Conservation (phyloP, 192 early-diverging fungal species). For the Kickxella alabastrina region DNA sequence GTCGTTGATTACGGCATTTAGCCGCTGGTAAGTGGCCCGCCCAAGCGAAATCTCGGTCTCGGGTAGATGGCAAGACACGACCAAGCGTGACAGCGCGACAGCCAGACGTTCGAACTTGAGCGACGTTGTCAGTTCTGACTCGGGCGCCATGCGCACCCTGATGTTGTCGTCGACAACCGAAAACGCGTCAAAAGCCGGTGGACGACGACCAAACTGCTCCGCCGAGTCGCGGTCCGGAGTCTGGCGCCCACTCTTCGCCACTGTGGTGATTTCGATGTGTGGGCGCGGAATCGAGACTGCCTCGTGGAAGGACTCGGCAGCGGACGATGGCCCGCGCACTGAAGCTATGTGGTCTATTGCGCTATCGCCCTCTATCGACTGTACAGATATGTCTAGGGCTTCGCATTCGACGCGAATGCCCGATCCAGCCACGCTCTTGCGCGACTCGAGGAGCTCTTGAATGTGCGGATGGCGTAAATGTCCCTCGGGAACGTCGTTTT, state of each 20-base stretch:
- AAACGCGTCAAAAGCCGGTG: slow-evolving; percentile 52
- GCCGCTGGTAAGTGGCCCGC: slow-evolving; percentile 32
- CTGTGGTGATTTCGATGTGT: slow-evolving; percentile 48
- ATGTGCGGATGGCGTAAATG: slow-evolving; percentile 51
- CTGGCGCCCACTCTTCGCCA: slow-evolving; percentile 14
- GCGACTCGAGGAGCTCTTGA: slow-evolving; percentile 48
- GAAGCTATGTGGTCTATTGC: slow-evolving; percentile 33
- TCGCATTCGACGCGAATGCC: slow-evolving; percentile 48
- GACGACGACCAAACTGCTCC: slow-evolving; percentile 11
- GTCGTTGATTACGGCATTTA: slow-evolving; percentile 47
- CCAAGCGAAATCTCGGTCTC: slow-evolving; percentile 30
- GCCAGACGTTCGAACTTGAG: slow-evolving; percentile 49
- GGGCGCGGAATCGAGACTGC: slow-evolving; percentile 36
- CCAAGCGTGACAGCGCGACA: slow-evolving; percentile 33
- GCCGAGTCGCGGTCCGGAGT: slow-evolving; percentile 5
- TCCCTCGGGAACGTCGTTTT: slow-evolving; percentile 32
- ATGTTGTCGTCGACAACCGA: slow-evolving; percentile 41
- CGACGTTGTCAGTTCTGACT: slow-evolving; percentile 41
- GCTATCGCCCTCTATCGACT: slow-evolving; percentile 30
- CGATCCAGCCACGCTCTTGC: slow-evolving; percentile 44
- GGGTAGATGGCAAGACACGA: slow-evolving; percentile 49
- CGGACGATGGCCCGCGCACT: slow-evolving; percentile 25
- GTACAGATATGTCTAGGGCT: slow-evolving; percentile 27
- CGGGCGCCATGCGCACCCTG: slow-evolving; percentile 47
- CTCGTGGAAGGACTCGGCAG: background rate